Evolutionary conservation across 306 rosid species (phyloP), one percentile per base, ranked within the genome.

Genomic region (Citrullus amarus): DNA sequence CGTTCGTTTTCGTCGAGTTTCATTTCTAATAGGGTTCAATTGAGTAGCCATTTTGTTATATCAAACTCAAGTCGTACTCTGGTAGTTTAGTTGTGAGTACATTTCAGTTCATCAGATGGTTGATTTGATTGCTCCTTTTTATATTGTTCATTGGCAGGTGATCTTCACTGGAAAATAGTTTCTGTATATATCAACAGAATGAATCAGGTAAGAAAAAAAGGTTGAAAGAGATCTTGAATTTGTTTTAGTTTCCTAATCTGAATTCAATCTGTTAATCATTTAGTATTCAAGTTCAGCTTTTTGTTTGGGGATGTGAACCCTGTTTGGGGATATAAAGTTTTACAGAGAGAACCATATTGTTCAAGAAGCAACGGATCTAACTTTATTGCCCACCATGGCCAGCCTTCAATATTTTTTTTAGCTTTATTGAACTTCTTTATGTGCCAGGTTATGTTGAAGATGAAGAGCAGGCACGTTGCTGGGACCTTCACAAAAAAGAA

Each of bases 401-500:
- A 50, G 77, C 61, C 48, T 32, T 32, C 12, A 63, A 51, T 18
- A 16, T 38, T 2, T 9, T 7, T 36, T 39, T 4, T 9, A 50
- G 48, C 48, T 74, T 74, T 53, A 53, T 51, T 53, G 62, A 74
- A 54, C 72, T 86, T 81, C 84, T 89, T 87, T 91, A 82, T 86
- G 87, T 83, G 87, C 85, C 84, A 96, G 99, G 98, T 96, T 82
- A 91, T 87, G 86, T 79, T 96, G 89, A 96, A 96, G 91, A 96
- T 96, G 99, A 96, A 96, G 97, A 96, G 99, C 81, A 96, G 82
- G 90, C 98, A 96, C 79, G 98, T 92, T 82, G 97, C 91, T 86
- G 99, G 99, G 96, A 91, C 99, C 98, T 81, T 96, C 85, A 92
- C 97, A 28, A 96, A 96, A 90, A 96, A 96, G 99, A 96, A 96